Percentiles rank a stretch among this genome's conserved stretches.
phyloP scores from a whole-genome alignment of 495 filamentous ascomycete genomes.

The Lophiostoma macrostomum region DNA sequence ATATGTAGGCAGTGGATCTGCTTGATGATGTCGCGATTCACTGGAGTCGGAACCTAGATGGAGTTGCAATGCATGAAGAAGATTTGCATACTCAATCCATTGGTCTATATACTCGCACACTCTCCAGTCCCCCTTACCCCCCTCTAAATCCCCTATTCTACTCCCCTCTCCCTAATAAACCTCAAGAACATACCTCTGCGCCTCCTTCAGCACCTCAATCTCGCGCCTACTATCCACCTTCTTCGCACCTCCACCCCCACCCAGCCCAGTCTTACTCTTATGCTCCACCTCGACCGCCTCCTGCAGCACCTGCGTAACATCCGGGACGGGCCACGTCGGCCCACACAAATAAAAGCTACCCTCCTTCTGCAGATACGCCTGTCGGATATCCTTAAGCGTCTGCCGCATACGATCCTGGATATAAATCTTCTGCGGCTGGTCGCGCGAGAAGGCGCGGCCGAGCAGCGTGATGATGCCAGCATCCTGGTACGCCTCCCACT shows the following conservation, averaged over 20 bases:
- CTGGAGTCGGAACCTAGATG: too few relatives aligned
- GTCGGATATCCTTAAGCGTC: conserved; percentile 75
- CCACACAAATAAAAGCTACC: conserved; percentile 96
- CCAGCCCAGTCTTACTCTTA: conserved; percentile 44
- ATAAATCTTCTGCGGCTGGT: conserved; percentile 98
- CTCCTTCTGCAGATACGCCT: conserved; percentile 84
- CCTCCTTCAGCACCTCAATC: conserved; percentile 95
- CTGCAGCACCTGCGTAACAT: conserved; percentile 89
- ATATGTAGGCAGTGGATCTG: too few relatives aligned
- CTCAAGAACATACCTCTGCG: conserved; percentile 89
- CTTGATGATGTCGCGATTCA: too few relatives aligned
- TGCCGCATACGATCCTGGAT: conserved; percentile 98
- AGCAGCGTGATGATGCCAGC: conserved; percentile 93
- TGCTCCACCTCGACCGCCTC: conserved; percentile 84
- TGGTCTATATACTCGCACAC: too few relatives aligned
- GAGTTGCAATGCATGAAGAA: too few relatives aligned
- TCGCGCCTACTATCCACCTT: conserved; percentile 88
- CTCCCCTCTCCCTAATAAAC: conserved; percentile 86
- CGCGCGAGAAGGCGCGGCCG: conserved; percentile 90
- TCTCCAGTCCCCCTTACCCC: too few relatives aligned
- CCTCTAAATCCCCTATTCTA: too few relatives aligned
- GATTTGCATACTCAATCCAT: too few relatives aligned
- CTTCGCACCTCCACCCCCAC: conserved; percentile 58
- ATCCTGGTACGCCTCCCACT: conserved; percentile 97
- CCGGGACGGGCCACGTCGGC: conserved; percentile 98